phyloP scores from a whole-genome alignment of 495 filamentous ascomycete genomes.

The Neurospora sp. region DNA sequence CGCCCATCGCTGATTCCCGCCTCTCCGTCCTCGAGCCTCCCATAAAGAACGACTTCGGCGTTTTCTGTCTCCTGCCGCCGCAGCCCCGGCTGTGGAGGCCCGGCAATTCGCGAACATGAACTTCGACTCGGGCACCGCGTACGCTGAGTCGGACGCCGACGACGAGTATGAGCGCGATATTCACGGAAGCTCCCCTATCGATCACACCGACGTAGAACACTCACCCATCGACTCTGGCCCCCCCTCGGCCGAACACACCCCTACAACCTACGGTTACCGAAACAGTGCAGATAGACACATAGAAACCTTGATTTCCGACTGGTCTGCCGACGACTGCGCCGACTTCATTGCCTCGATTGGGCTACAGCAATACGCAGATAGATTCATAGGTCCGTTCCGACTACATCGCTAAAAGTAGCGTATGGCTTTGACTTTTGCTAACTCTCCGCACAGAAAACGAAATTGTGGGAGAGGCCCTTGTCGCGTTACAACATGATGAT shows the following conservation, averaged over 20 bases:
- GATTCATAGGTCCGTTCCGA: constrained; percentile 52
- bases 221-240: constrained; percentile 74
- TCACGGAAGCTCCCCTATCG: constrained; percentile 57
- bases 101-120: constrained; percentile 34
- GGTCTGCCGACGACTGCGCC: constrained; percentile 80
- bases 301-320: constrained; percentile 73
- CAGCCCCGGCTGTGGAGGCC: constrained; percentile 18
- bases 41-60: background rate
- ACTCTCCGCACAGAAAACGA: constrained; percentile 61
- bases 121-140: constrained; percentile 48
- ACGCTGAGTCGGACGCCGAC: constrained; percentile 86
- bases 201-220: constrained; percentile 66
- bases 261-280: constrained; percentile 72
- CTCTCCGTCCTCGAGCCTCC: background rate
- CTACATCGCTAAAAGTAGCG: background rate
- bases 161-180: constrained; percentile 87
- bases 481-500: constrained; percentile 84
- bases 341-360: constrained; percentile 75
- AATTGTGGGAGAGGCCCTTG: constrained; percentile 82
- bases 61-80: constrained; percentile 4
- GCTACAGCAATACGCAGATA: constrained; percentile 71
- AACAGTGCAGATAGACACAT: constrained; percentile 60
- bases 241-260: constrained; percentile 75
- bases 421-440: constrained; percentile 13
- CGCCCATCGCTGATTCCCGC: background rate